These are phyloP conservation scores for Irpex sp. DNA, from an alignment of 1,284 basidiomycete genomes.

Conservation along the genomic window DNA sequence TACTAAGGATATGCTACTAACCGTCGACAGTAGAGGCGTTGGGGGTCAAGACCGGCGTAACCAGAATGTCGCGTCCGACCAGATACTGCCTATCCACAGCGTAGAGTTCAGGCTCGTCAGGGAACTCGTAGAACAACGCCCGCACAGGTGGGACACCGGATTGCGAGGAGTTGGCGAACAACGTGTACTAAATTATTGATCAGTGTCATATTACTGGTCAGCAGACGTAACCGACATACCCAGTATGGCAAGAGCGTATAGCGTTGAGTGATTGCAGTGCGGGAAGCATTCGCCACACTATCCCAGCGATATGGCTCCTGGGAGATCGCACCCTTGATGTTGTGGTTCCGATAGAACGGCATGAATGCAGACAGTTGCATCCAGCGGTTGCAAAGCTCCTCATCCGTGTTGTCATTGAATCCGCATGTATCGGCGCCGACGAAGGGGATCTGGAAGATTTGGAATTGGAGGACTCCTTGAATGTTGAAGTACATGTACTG, in stretches of 20 bases:
- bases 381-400: slow-evolving; percentile 82
- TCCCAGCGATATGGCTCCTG: slow-evolving; percentile 80
- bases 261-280: slow-evolving; percentile 63
- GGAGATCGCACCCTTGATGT: slow-evolving; percentile 52
- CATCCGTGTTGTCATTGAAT: slow-evolving; percentile 69
- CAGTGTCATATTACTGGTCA: neutral
- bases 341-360: slow-evolving; percentile 76
- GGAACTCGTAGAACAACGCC: slow-evolving; percentile 77
- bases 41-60: slow-evolving; percentile 70
- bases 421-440: slow-evolving; percentile 75
- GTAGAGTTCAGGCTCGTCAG: slow-evolving; percentile 63
- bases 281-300: slow-evolving; percentile 67
- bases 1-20: slow-evolving; percentile 21
- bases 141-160: slow-evolving; percentile 66
- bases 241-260: slow-evolving; percentile 75
- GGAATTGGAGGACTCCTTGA: slow-evolving; percentile 72
- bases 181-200: slow-evolving; percentile 48
- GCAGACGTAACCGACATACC: slow-evolving; percentile 35
- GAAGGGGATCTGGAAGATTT: slow-evolving; percentile 73
- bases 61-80: slow-evolving; percentile 63
- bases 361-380: slow-evolving; percentile 75
- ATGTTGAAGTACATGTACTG: slow-evolving; percentile 56
- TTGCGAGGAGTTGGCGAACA: slow-evolving; percentile 68
- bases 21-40: slow-evolving; percentile 52
- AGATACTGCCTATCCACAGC: slow-evolving; percentile 67